Conservation (phyloP, 1,139 yeast genomes). For the Geotrichum bryndzae region DNA sequence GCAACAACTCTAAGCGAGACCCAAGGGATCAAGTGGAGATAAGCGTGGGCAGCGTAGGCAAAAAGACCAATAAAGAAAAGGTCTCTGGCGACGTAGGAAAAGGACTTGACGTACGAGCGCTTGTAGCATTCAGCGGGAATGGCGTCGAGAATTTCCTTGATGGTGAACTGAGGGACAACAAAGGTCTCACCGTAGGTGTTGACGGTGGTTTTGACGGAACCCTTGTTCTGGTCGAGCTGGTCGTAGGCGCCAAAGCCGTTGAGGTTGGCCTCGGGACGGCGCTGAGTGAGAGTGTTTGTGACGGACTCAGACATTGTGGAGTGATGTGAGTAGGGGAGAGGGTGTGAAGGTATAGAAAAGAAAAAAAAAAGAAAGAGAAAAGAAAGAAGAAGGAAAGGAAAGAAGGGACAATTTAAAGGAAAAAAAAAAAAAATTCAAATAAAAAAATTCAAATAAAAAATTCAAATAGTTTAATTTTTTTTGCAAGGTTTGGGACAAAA, state of each 20-base stretch:
- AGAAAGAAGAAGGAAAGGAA: neutral
- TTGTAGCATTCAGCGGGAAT: slow-evolving; percentile 75
- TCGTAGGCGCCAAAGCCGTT: slow-evolving; percentile 16
- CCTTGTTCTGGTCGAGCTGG: slow-evolving; percentile 16
- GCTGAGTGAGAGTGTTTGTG: slow-evolving; percentile 28
- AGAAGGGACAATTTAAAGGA: neutral
- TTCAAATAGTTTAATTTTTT: neutral
- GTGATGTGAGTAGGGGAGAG: neutral
- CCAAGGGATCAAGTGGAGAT: slow-evolving; percentile 49
- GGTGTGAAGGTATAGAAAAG: neutral
- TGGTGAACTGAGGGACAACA: slow-evolving; percentile 66
- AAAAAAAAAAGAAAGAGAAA: neutral
- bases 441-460: neutral
- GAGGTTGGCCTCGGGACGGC: slow-evolving; percentile 23
- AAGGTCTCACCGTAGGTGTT: slow-evolving; percentile 62
- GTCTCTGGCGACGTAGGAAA: slow-evolving; percentile 63
- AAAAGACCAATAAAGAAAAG: slow-evolving; percentile 45
- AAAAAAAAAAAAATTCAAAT: neutral
- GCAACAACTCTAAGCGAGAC: slow-evolving; percentile 44
- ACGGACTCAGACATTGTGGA: slow-evolving; percentile 14
- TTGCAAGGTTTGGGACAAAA: neutral
- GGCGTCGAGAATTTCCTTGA: slow-evolving; percentile 64
- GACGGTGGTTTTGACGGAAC: slow-evolving; percentile 27
- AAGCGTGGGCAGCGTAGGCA: slow-evolving; percentile 50
- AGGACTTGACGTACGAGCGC: slow-evolving; percentile 51